Evolutionary conservation across 106 monocot genomes (phyloP), one percentile per base, ranked within the genome.

Genomic region (Amphibolis antarctica): DNA sequence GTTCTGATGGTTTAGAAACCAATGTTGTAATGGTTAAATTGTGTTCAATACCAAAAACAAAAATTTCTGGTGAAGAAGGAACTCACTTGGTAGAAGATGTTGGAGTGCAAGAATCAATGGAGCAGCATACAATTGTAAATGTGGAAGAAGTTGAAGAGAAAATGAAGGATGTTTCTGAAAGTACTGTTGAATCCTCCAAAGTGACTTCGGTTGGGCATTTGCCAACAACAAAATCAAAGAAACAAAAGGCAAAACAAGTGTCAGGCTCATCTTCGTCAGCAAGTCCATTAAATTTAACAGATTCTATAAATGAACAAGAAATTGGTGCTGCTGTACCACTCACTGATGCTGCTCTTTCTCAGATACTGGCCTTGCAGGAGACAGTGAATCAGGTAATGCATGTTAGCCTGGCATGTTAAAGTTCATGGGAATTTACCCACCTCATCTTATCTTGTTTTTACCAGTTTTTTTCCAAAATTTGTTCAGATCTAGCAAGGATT

Each of bases 371-470:
- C 46, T 77, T 90, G 42, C 84, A 90, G 54, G 87, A 82, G 25
- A 71, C 50, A 42, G 44, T 98, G 44, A 88, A 82, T 69, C 84
- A 96, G 96, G 96, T 90, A 49, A 25, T 60, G 22, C 30, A 51
- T 23, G 28, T 48, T 53, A 44, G 62, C 5, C n/a, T n/a, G n/a
- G n/a, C n/a, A n/a, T n/a, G n/a, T n/a, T n/a, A n/a, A n/a, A n/a
- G n/a, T n/a, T n/a, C n/a, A n/a, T n/a, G n/a, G n/a, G n/a, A n/a
- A n/a, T n/a, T n/a, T n/a, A n/a, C n/a, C n/a, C n/a, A n/a, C n/a
- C n/a, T n/a, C n/a, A n/a, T n/a, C n/a, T n/a, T n/a, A n/a, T n/a
- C n/a, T n/a, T n/a, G n/a, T n/a, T n/a, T n/a, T n/a, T n/a, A n/a
- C n/a, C n/a, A n/a, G n/a, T n/a, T n/a, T n/a, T n/a, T n/a, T n/a